Evolutionary conservation across 1,284 basidiomycete genomes (phyloP), one percentile per base, ranked within the genome.

Genomic region (Bjerkandera adusta): DNA sequence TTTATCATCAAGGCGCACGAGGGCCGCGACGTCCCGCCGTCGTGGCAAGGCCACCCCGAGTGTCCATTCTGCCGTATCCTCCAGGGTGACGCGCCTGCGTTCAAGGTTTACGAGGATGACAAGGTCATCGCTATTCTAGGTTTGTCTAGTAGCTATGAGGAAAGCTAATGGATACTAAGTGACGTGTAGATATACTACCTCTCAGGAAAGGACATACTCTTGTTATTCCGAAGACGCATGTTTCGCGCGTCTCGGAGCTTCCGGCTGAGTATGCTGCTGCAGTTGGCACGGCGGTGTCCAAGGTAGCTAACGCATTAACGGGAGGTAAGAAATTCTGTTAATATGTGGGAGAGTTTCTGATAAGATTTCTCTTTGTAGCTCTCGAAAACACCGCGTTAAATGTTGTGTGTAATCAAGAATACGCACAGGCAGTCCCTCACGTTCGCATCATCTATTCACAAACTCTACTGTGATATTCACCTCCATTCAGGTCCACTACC

Each of bases 391-490:
- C 81, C 4, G 83, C 70, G 7, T 67, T 87, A 41, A 88, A 88
- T 58, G 75, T 89, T 6, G 85, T 88, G 3, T 85, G 83, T 55
- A 88, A 88, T 59, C 86, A 90, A 62, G 85, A 89, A 61, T 89
- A 91, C 57, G 86, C 84, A 0, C 86, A 90, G 58, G 83, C 83
- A 5, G 85, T 90, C 3, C 81, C 79, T n/a, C 87, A 90, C 68
- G 85, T 87, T 52, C 48, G 79, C 67, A 21, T 16, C 18, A 10
- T 16, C 34, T n/a, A 8, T 34, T 26, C 15, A 1, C 34, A 12
- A 27, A 20, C 20, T 24, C 21, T 3, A 24, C 8, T 18, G 20
- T 15, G 4, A 34, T 11, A 13, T 18, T 10, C 13, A 24, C n/a
- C 8, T 7, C n/a, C n/a, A n/a, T n/a, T 8, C 47, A 87, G 85